Percentiles rank a stretch among this genome's conserved stretches.
Conservation (phyloP, 2,329 filamentous ascomycete species). For the Claviceps spartinae region DNA sequence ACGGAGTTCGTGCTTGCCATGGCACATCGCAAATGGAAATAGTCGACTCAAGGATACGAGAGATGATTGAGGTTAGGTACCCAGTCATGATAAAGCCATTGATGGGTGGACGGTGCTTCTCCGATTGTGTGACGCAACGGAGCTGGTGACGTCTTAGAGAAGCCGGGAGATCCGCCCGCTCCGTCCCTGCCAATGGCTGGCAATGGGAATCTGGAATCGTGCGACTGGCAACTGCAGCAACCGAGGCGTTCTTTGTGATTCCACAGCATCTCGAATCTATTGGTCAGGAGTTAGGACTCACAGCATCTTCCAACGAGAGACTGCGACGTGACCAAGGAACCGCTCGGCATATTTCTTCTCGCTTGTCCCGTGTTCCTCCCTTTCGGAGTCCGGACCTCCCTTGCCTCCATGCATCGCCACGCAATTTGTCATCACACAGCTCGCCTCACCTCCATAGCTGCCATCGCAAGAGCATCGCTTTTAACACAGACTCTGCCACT, state of each 20-base stretch:
- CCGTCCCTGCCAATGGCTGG: not conserved
- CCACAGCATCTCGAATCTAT: not conserved
- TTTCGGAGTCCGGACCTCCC: not conserved
- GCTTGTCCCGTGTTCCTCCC: not conserved
- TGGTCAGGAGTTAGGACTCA: too few relatives aligned
- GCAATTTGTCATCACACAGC: conserved; percentile 6
- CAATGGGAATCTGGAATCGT: not conserved
- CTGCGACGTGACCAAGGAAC: too few relatives aligned
- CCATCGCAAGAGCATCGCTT: not conserved
- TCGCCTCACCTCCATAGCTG: conserved; percentile 3
- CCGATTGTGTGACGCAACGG: not conserved
- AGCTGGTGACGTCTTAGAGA: not conserved
- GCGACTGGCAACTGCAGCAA: not conserved
- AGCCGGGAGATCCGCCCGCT: not conserved
- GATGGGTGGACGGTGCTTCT: not conserved
- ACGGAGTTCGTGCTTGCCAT: too few relatives aligned
- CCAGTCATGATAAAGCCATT: not conserved
- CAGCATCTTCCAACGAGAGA: too few relatives aligned
- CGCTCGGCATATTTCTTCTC: not conserved
- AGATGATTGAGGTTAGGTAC: not conserved
- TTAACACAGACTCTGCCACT: conserved; percentile 1
- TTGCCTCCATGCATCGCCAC: conserved; percentile 1
- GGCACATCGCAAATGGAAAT: too few relatives aligned
- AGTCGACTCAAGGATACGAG: not conserved
- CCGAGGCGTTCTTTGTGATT: not conserved